Evolutionary conservation across 305 asterid species (phyloP), one percentile per base, ranked within the genome.

Genomic region (Lippia alba): DNA sequence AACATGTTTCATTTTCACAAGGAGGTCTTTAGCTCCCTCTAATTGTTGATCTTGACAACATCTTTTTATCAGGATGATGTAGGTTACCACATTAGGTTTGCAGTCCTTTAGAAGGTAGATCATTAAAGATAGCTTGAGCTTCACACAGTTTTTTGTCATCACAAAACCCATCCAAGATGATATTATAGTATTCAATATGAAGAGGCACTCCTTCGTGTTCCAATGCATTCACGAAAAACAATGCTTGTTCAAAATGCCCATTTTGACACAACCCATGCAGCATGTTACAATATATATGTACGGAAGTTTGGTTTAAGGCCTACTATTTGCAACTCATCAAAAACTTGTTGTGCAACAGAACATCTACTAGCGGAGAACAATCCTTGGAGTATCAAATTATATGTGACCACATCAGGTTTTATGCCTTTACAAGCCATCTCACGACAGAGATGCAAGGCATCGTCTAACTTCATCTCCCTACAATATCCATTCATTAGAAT

Each of bases 401-500:
- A 63, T 2, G 58, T 39, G 1, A 20, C 59, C 3, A 40, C 5
- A 8, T 45, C 8, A 12, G 79, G 70, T 5, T 57, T n/a, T 10
- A 67, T 2, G 1, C 41, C 59, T 61, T 51, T 67, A 9, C 6
- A 6, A 19, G 40, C 30, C 69, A 74, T 67, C n/a, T 74, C 69
- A 14, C 14, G 15, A 17, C 67, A 67, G 0, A 68, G 33, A n/a
- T 39, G 41, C 60, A 49, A 19, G 12, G 74, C 74, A 10, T 60
- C 51, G 3, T 68, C 70, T 16, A 74, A 14, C 36, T 33, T 40
- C 39, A 3, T 44, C 18, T 18, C 39, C 49, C 17, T 68, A 9
- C 74, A 68, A 45, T 61, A 69, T 9, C 71, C 66, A 46, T 75
- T 62, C 0, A 75, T 75, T 40, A 69, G 24, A 10, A 45, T 64